Evolutionary conservation across 495 filamentous ascomycete species (phyloP).

Genomic region (Podospora conica): DNA sequence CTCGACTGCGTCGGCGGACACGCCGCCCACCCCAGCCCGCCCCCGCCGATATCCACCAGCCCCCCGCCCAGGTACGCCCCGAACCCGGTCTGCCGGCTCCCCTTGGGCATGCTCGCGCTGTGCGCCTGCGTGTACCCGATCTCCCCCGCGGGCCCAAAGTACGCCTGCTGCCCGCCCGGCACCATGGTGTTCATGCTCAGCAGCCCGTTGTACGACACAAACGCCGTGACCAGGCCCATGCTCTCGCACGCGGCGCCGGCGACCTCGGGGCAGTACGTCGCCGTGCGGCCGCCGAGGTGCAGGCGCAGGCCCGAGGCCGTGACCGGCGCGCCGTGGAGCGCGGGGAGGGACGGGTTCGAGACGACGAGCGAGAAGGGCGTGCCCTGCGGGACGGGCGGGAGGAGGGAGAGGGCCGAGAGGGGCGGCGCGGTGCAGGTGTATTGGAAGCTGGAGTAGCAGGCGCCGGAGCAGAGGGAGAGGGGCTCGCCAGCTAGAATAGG

Average conservation of each 20-base stretch:
- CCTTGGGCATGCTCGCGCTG: slow-evolving; percentile 50
- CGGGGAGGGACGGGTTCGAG: slow-evolving; percentile 35
- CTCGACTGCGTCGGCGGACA: slow-evolving; percentile 26
- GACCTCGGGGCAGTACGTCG: slow-evolving; percentile 29
- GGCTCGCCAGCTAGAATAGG: slow-evolving; percentile 27
- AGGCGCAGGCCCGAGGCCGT: slow-evolving; percentile 27
- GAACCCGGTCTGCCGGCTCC: slow-evolving; percentile 42
- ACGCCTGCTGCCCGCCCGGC: slow-evolving; percentile 61
- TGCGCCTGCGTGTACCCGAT: slow-evolving; percentile 57
- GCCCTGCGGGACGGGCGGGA: slow-evolving; percentile 28
- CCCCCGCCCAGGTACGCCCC: slow-evolving; percentile 30
- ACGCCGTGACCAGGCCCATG: slow-evolving; percentile 24
- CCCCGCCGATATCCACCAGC: slow-evolving; percentile 31
- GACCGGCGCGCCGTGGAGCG: slow-evolving; percentile 39
- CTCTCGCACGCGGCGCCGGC: slow-evolving; percentile 22
- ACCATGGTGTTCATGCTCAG: slow-evolving; percentile 42
- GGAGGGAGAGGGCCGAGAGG: slow-evolving; percentile 23
- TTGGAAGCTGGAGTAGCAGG: slow-evolving; percentile 33
- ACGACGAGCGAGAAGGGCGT: slow-evolving; percentile 35
- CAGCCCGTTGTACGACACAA: slow-evolving; percentile 15
- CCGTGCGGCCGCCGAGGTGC: slow-evolving; percentile 41
- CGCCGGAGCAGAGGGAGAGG: slow-evolving; percentile 25
- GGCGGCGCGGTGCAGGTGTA: slow-evolving; percentile 31
- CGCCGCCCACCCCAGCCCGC: slow-evolving; percentile 32
- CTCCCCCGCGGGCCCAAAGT: slow-evolving; percentile 50